Evolutionary conservation across 139 green algal species (phyloP).

Genomic region (Choricystis sp.): DNA sequence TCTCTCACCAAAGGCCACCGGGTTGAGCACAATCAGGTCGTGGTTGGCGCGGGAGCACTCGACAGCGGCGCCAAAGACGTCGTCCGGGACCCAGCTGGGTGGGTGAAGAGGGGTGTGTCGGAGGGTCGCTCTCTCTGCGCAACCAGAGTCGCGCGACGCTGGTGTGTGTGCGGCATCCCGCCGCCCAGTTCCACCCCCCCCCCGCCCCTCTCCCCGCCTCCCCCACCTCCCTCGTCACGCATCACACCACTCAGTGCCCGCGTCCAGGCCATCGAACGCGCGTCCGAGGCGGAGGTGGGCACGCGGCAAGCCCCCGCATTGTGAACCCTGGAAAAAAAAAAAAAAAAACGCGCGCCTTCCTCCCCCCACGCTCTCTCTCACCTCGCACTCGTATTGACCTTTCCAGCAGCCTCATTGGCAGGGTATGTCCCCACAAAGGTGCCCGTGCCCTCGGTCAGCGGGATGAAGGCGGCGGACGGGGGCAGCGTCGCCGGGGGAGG

Average conservation of each 20-base stretch:
- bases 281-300: too few relatives aligned
- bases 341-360: background rate
- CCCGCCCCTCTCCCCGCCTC: background rate
- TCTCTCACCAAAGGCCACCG: conserved; percentile 12
- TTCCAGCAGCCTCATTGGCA: background rate
- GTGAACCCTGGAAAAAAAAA: too few relatives aligned
- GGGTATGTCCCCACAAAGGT: background rate
- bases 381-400: background rate
- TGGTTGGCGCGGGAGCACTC: conserved; percentile 3
- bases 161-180: too few relatives aligned
- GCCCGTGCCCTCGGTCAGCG: conserved; percentile 3
- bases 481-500: background rate
- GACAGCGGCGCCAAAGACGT: conserved; percentile 19
- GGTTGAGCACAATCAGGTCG: conserved; percentile 18
- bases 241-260: too few relatives aligned
- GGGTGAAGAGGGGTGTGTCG: background rate
- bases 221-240: background rate
- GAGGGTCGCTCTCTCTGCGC: too few relatives aligned
- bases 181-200: background rate
- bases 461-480: conserved; percentile 2
- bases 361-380: background rate
- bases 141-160: too few relatives aligned
- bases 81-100: conserved; percentile 4
- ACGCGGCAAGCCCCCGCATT: too few relatives aligned
- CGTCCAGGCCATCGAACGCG: too few relatives aligned